Evolutionary conservation across 2,329 filamentous ascomycete species (phyloP).

Genomic region (Lecanosticta acicola): DNA sequence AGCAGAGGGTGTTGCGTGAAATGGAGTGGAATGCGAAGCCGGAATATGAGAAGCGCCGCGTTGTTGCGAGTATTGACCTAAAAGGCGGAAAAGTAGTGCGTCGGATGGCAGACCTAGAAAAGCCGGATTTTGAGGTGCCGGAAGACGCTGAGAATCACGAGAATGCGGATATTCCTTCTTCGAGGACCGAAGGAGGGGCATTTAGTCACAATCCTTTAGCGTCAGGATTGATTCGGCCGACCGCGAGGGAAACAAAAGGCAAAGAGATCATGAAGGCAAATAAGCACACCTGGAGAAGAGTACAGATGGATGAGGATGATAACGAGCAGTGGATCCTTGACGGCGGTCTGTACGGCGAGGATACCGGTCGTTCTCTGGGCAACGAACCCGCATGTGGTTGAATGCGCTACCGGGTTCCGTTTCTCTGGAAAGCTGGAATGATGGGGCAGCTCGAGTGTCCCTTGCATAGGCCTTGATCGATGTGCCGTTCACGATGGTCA

Average conservation of each 20-base stretch:
- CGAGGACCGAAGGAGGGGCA: constrained; percentile 44
- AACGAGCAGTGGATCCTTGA: constrained; percentile 51
- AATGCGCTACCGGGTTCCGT: not conserved
- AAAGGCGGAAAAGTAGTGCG: constrained; percentile 70
- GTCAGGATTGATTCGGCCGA: constrained; percentile 59
- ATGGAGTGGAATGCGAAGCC: constrained; percentile 80
- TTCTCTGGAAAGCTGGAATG: not conserved
- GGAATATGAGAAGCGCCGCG: constrained; percentile 81
- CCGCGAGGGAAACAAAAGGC: constrained; percentile 48
- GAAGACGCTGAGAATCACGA: constrained; percentile 34
- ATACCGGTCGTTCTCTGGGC: constrained; percentile 6
- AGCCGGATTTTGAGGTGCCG: constrained; percentile 49
- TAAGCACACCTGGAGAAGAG: constrained; percentile 43
- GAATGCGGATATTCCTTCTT: constrained; percentile 26
- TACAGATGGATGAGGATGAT: constrained; percentile 50
- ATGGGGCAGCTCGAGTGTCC: not conserved
- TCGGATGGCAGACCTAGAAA: constrained; percentile 57
- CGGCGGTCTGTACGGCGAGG: constrained; percentile 44
- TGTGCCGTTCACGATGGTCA: too few relatives aligned
- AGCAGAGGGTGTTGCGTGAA: constrained; percentile 76
- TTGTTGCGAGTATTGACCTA: constrained; percentile 80
- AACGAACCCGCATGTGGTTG: constrained; percentile 11
- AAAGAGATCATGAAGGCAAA: constrained; percentile 35
- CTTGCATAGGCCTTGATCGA: too few relatives aligned
- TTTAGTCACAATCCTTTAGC: constrained; percentile 66